phyloP scores from a whole-genome alignment of 768 basidiomycete species.

The Leccinum rimulosum region DNA sequence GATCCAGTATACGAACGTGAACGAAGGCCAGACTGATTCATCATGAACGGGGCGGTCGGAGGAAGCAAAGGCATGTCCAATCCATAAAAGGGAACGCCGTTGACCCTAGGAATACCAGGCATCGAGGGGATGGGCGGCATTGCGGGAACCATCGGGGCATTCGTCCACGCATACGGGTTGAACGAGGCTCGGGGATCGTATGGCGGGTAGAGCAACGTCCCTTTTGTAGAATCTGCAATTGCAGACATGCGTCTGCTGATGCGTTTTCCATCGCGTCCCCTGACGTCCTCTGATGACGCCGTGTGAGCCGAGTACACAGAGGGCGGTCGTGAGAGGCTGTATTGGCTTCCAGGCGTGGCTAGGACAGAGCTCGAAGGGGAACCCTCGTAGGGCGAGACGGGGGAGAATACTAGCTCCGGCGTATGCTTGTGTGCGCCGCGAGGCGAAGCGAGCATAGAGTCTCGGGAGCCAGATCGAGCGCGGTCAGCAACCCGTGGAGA shows the following conservation, averaged over 20 bases:
- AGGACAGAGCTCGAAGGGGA: slow-evolving; percentile 52
- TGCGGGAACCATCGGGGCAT: slow-evolving; percentile 12
- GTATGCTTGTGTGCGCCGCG: slow-evolving; percentile 39
- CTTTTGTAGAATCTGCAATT: slow-evolving; percentile 35
- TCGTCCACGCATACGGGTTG: slow-evolving; percentile 29
- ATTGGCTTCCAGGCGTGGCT: slow-evolving; percentile 35
- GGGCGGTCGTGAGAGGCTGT: slow-evolving; percentile 47
- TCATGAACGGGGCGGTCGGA: slow-evolving; percentile 74
- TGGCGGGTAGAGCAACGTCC: slow-evolving; percentile 18
- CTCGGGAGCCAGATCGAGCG: slow-evolving; percentile 38
- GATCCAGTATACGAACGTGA: slow-evolving; percentile 34
- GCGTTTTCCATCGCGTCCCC: slow-evolving; percentile 37
- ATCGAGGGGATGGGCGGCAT: slow-evolving; percentile 40
- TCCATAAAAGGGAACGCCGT: slow-evolving; percentile 43
- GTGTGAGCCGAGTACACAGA: slow-evolving; percentile 54
- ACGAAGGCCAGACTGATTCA: slow-evolving; percentile 51
- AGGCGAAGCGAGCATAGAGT: slow-evolving; percentile 31
- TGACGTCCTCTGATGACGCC: slow-evolving; percentile 57
- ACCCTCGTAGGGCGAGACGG: slow-evolving; percentile 37
- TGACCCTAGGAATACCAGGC: slow-evolving; percentile 32
- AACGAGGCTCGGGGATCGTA: slow-evolving; percentile 30
- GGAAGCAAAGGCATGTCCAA: slow-evolving; percentile 71
- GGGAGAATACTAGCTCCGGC: slow-evolving; percentile 42
- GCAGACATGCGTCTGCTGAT: slow-evolving; percentile 42
- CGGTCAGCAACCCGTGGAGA: slow-evolving; percentile 24